These are phyloP conservation scores for Sporothrix brunneoviolacea DNA, from an alignment of 2,329 filamentous ascomycete genomes.

Conservation along the genomic window DNA sequence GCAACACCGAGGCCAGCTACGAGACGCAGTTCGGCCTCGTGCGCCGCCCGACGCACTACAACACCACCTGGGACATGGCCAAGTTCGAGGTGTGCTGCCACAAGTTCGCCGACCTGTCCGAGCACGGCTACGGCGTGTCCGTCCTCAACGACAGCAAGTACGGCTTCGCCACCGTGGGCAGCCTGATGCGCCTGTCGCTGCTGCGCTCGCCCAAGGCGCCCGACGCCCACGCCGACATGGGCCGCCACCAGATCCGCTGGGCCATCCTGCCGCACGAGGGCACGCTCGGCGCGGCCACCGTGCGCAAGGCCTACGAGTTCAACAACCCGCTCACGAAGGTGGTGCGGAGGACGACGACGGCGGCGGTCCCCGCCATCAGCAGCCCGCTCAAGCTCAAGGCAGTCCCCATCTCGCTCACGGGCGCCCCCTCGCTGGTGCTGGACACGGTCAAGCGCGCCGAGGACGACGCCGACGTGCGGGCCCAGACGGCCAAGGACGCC, in stretches of 20 bases:
- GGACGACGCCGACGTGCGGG: conserved; percentile 68
- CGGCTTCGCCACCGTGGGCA: conserved; percentile 60
- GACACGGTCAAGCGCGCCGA: conserved; percentile 93
- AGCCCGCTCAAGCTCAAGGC: too few species aligned
- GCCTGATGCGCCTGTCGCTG: conserved; percentile 60
- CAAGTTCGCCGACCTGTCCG: conserved; percentile 66
- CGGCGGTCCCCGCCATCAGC: too few species aligned
- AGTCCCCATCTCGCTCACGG: conserved; percentile 63
- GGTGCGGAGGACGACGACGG: too few species aligned
- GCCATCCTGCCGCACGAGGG: conserved; percentile 60
- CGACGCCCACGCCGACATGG: conserved; percentile 65
- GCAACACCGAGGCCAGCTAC: conserved; percentile 88
- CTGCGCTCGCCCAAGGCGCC: conserved; percentile 62
- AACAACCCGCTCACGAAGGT: conserved; percentile 51
- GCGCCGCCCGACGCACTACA: conserved; percentile 90
- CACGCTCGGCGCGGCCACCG: conserved; percentile 46
- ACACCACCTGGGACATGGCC: conserved; percentile 82
- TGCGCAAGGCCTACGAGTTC: conserved; percentile 59
- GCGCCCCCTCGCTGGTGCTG: conserved; percentile 63
- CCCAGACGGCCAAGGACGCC: conserved; percentile 37
- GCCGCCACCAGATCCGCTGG: conserved; percentile 57
- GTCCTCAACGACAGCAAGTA: conserved; percentile 66
- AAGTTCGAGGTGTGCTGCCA: conserved; percentile 74
- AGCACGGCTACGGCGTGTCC: conserved; percentile 61
- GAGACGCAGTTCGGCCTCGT: conserved; percentile 92